Conservation (phyloP, 139 green algal genomes). For the Haematococcus sp. region DNA sequence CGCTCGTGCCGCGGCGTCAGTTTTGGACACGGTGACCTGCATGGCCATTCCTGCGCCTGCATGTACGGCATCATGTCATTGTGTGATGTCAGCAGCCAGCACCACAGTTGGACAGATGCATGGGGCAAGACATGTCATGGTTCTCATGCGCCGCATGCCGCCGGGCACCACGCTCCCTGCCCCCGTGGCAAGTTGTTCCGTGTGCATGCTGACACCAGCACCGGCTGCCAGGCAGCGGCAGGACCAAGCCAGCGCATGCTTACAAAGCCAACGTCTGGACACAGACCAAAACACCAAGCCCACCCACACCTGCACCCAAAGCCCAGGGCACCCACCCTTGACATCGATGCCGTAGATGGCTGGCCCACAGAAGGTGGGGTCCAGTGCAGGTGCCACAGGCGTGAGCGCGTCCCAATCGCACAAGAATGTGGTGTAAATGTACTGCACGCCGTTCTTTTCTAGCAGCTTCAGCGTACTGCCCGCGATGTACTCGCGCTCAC, state of each 20-base stretch:
- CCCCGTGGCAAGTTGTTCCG: no score
- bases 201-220: no score
- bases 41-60: not conserved
- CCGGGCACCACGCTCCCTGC: no score
- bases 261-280: no score
- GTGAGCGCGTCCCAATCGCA: not conserved
- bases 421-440: not conserved
- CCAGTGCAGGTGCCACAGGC: not conserved
- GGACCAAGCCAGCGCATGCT: no score
- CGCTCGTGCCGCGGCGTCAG: not conserved
- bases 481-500: not conserved
- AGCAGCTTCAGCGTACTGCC: constrained; percentile 5
- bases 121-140: no score
- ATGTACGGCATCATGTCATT: no score
- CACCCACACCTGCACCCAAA: not conserved
- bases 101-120: no score
- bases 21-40: not conserved
- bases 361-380: constrained; percentile 4
- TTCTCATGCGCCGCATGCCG: no score
- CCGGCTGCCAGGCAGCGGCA: no score
- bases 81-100: no score
- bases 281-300: no score
- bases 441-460: constrained; percentile 7
- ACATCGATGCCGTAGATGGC: constrained; percentile 6
- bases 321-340: not conserved